Evolutionary conservation across 148 eudicot species (phyloP).

Genomic region (Drosera capensis): DNA sequence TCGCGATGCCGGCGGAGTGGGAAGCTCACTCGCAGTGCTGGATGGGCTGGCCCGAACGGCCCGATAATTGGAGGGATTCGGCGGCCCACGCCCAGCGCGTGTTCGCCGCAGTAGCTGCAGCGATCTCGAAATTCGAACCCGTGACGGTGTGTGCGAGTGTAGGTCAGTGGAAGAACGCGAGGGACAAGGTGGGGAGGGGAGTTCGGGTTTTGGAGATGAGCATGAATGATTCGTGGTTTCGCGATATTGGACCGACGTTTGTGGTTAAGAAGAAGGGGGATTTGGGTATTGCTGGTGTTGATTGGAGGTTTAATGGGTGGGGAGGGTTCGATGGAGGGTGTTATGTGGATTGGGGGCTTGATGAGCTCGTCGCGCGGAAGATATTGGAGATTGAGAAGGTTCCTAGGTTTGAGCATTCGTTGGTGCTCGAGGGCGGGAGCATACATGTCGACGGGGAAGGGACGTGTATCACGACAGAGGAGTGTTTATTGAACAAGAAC

Average conservation of each 20-base stretch:
- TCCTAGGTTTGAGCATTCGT: constrained; percentile 76
- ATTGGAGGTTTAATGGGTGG: constrained; percentile 92
- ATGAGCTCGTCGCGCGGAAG: constrained; percentile 75
- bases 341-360: constrained; percentile 84
- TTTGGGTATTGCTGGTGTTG: constrained; percentile 57
- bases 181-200: constrained; percentile 48
- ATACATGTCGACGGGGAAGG: constrained; percentile 99
- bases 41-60: constrained; percentile 66
- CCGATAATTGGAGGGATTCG: constrained; percentile 79
- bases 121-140: constrained; percentile 76
- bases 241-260: constrained; percentile 96
- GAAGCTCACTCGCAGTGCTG: too few species aligned
- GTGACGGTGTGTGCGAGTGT: constrained; percentile 87
- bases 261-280: constrained; percentile 30
- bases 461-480: constrained; percentile 92
- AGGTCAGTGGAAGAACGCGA: constrained; percentile 70
- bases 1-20: too few species aligned
- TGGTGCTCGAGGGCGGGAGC: constrained; percentile 97
- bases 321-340: constrained; percentile 94
- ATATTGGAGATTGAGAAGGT: constrained; percentile 55
- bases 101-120: constrained; percentile 61
- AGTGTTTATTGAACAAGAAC: constrained; percentile 84
- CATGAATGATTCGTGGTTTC: constrained; percentile 94
- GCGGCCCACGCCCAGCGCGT: constrained; percentile 54
- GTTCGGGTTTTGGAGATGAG: constrained; percentile 90